Percentiles rank a stretch among this genome's conserved stretches.
Evolutionary conservation across 2,329 filamentous ascomycete genomes (phyloP).

Genomic region (Pestalotiopsis sp.): DNA sequence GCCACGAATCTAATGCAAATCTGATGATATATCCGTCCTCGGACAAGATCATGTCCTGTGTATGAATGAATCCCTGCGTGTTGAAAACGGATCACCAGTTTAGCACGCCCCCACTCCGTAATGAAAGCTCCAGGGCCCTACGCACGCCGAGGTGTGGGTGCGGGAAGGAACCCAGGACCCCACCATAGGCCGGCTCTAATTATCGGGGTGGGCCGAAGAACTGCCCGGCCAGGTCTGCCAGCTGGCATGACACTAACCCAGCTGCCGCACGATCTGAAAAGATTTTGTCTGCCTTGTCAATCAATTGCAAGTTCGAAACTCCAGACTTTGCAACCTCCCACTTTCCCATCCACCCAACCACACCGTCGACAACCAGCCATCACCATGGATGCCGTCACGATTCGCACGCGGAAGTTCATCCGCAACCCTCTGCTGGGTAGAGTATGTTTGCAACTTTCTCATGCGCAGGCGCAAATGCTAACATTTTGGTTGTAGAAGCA

Average conservation of each 20-base stretch:
- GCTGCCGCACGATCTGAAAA: neutral
- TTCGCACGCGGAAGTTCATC: conserved; percentile 95
- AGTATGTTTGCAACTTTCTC: neutral
- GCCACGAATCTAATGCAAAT: too few relatives aligned
- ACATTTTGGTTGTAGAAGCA: conserved; percentile 63
- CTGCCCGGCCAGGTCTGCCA: neutral
- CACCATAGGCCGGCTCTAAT: neutral
- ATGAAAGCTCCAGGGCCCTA: neutral
- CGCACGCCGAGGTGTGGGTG: neutral
- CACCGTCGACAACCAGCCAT: neutral
- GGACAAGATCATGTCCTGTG: too few relatives aligned
- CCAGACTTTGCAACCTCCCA: neutral
- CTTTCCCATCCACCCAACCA: neutral
- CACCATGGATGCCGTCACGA: conserved; percentile 4
- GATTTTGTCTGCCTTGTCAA: neutral
- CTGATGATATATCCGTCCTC: too few relatives aligned
- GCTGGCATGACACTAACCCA: neutral
- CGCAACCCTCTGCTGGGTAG: conserved; percentile 98
- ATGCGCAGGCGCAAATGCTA: neutral
- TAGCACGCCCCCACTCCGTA: neutral
- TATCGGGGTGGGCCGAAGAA: neutral
- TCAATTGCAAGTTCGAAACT: neutral
- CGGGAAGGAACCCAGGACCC: neutral
- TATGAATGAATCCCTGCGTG: too few relatives aligned
- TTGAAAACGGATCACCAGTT: neutral